Conservation (phyloP, 1,284 basidiomycete genomes). For the Marasmius sp. region DNA sequence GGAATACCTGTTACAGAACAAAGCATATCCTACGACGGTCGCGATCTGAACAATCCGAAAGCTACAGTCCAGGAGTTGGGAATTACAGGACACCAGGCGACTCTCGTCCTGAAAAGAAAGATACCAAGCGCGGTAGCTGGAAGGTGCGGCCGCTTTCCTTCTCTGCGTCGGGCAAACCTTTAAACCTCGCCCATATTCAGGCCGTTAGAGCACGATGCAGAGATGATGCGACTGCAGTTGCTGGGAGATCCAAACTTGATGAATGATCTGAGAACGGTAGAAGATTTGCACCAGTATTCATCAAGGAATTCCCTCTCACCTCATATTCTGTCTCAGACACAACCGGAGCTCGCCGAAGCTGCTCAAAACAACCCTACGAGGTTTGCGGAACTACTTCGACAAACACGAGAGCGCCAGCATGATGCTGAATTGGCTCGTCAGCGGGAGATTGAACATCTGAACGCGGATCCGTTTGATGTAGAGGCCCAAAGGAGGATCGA, state of each 20-base stretch:
- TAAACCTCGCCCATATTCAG: constrained; percentile 29
- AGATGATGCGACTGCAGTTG: constrained; percentile 88
- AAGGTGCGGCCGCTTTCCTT: constrained; percentile 44
- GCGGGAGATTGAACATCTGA: constrained; percentile 67
- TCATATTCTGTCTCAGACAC: constrained; percentile 42
- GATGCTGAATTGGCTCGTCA: constrained; percentile 55
- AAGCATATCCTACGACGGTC: constrained; percentile 63
- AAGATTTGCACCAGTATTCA: constrained; percentile 19
- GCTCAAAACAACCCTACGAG: constrained; percentile 65
- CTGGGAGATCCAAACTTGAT: constrained; percentile 83
- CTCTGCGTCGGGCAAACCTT: neutral
- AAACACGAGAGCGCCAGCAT: constrained; percentile 59
- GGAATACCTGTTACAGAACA: constrained; percentile 71
- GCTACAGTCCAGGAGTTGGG: constrained; percentile 67
- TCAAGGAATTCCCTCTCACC: neutral
- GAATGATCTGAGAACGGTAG: constrained; percentile 69
- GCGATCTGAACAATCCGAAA: constrained; percentile 62
- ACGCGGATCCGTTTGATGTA: constrained; percentile 87
- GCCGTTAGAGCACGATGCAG: constrained; percentile 74
- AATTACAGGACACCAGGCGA: constrained; percentile 56
- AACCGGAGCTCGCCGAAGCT: constrained; percentile 80
- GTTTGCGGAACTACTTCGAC: constrained; percentile 74
- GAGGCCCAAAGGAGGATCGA: constrained; percentile 93
- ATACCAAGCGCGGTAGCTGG: constrained; percentile 50
- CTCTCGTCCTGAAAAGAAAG: constrained; percentile 67